Conservation (phyloP, 208 protist species). For the Acanthamoeba sp. region DNA sequence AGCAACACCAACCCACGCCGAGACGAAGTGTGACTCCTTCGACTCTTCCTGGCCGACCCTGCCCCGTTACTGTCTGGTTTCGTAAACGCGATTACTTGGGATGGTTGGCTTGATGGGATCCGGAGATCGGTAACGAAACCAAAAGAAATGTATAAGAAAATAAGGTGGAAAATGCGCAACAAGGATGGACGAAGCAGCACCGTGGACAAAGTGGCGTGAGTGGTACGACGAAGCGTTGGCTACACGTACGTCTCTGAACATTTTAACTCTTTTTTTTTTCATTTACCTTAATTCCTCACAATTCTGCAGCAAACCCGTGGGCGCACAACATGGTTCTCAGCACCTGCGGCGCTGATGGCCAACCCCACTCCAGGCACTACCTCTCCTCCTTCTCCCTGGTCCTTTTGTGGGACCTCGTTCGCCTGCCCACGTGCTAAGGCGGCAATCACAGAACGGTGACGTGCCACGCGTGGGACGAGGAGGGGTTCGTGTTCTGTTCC, state of each 20-base stretch:
- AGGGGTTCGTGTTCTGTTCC: conserved; percentile 61
- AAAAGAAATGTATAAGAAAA: neutral
- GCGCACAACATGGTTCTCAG: conserved; percentile 64
- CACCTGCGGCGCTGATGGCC: conserved; percentile 27
- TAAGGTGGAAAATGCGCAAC: no score
- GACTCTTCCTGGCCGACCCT: neutral
- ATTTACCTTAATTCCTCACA: no score
- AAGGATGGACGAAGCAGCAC: neutral
- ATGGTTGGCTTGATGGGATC: neutral
- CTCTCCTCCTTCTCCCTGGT: neutral
- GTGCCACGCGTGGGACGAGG: conserved; percentile 3
- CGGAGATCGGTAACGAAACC: no score
- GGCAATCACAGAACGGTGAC: neutral
- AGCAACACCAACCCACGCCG: no score
- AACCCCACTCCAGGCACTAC: neutral
- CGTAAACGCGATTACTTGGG: neutral
- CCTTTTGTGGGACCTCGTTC: neutral
- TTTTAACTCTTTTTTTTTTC: no score
- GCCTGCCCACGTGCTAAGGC: neutral
- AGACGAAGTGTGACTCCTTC: neutral
- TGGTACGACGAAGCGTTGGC: conserved; percentile 53
- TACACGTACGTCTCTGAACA: neutral
- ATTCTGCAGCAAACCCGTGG: conserved; percentile 31
- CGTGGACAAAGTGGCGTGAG: neutral
- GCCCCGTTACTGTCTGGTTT: neutral